Evolutionary conservation across 768 basidiomycete species (phyloP).

Genomic region (Neoboletus brunneissimus): DNA sequence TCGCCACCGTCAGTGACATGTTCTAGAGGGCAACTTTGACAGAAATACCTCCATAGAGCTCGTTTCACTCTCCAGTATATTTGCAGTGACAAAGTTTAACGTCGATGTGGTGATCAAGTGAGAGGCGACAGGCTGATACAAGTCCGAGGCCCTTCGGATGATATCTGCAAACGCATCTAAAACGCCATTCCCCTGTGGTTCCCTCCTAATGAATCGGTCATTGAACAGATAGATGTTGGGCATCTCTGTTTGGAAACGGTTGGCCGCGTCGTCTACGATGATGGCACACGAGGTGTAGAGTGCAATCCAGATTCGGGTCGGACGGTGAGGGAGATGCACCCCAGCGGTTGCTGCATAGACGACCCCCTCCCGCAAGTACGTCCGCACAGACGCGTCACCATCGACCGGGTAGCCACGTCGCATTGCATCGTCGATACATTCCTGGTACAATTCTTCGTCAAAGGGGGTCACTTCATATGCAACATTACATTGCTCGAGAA

Average conservation of each 20-base stretch:
- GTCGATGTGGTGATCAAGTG: conserved; percentile 35
- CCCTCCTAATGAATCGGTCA: background rate
- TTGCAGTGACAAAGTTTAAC: conserved; percentile 28
- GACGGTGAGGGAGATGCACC: conserved; percentile 18
- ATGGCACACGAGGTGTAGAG: conserved; percentile 34
- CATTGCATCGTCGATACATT: background rate
- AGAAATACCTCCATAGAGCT: conserved; percentile 20
- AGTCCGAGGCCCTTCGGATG: conserved; percentile 23
- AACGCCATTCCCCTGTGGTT: conserved; percentile 27
- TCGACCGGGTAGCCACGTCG: background rate
- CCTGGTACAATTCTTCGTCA: background rate
- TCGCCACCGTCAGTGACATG: background rate
- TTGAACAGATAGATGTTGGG: background rate
- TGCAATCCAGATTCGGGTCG: conserved; percentile 25
- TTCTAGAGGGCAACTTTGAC: background rate
- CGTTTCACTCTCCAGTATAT: conserved; percentile 23
- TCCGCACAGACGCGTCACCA: background rate
- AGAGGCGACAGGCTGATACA: conserved; percentile 25
- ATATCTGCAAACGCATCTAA: conserved; percentile 32
- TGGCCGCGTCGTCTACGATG: conserved; percentile 32
- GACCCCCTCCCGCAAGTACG: background rate
- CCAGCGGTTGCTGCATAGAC: conserved; percentile 8
- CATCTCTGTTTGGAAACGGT: background rate
- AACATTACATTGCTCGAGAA: background rate
- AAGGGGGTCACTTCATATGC: background rate